phyloP scores from a whole-genome alignment of 2,329 filamentous ascomycete species.

The Colletotrichum salicis region DNA sequence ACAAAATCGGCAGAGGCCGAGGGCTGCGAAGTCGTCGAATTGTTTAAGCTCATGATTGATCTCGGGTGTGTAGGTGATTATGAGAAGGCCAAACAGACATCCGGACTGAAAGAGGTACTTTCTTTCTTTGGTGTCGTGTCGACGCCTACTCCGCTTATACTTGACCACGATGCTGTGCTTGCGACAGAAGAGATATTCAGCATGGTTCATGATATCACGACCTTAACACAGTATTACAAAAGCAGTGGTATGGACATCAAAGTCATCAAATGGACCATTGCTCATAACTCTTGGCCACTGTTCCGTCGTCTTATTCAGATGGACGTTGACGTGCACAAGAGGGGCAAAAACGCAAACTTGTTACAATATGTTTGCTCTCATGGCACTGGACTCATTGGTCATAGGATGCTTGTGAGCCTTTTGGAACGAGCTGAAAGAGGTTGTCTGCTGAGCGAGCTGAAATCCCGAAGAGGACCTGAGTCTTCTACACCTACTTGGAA shows the following conservation, averaged over 20 bases:
- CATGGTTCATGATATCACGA: background rate
- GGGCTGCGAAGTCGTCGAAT: background rate
- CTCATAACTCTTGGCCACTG: constrained; percentile 4
- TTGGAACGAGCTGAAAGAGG: background rate
- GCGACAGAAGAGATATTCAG: constrained; percentile 2
- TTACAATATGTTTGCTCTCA: constrained; percentile 2
- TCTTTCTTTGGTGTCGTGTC: background rate
- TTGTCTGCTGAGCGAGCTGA: background rate
- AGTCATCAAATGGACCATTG: constrained; percentile 6
- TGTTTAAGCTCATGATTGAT: background rate
- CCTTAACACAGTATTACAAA: background rate
- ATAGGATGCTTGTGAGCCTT: constrained; percentile 1
- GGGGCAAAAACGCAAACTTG: background rate
- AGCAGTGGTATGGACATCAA: background rate
- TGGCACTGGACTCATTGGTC: background rate
- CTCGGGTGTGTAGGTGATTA: background rate
- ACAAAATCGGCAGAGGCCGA: background rate
- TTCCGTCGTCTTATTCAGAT: background rate
- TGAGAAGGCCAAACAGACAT: background rate
- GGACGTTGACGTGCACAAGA: background rate
- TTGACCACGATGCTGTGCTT: background rate
- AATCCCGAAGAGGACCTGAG: background rate
- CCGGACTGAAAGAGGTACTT: background rate
- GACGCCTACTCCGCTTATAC: background rate
- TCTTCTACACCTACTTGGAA: background rate